A percentile compares a stretch with the other conserved stretches of the same genome.
Evolutionary conservation across 2,329 filamentous ascomycete species (phyloP).

Genomic region (Lasiodiplodia citricola): DNA sequence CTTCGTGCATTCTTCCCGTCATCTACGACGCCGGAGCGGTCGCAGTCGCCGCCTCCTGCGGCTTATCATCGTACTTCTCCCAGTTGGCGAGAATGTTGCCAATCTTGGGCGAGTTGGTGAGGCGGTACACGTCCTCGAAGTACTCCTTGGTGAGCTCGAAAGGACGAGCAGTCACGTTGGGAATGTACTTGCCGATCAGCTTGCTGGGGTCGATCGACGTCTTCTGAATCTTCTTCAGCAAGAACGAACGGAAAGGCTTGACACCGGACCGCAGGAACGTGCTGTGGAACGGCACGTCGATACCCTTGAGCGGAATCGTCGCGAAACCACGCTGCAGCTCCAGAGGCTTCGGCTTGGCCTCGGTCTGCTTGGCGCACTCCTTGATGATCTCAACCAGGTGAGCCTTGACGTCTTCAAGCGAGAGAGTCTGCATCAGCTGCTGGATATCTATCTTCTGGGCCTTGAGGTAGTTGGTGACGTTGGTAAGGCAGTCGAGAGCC

Average conservation of each 20-base stretch:
- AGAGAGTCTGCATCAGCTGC: slow-evolving; percentile 82
- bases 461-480: slow-evolving; percentile 94
- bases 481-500: slow-evolving; percentile 69
- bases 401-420: slow-evolving; percentile 87
- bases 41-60: slow-evolving; percentile 34
- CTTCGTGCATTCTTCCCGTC: neutral
- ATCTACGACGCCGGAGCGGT: slow-evolving; percentile 17
- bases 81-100: slow-evolving; percentile 81
- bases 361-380: slow-evolving; percentile 83
- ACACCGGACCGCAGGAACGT: slow-evolving; percentile 97
- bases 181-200: slow-evolving; percentile 97
- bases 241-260: slow-evolving; percentile 97
- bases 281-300: slow-evolving; percentile 98
- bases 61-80: slow-evolving; percentile 57
- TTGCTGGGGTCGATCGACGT: slow-evolving; percentile 97
- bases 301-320: slow-evolving; percentile 94
- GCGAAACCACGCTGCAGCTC: slow-evolving; percentile 94
- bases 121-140: slow-evolving; percentile 96
- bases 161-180: slow-evolving; percentile 94
- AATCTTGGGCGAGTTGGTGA: slow-evolving; percentile 83
- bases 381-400: slow-evolving; percentile 91
- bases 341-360: slow-evolving; percentile 85
- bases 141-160: slow-evolving; percentile 98
- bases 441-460: slow-evolving; percentile 97
- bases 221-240: slow-evolving; percentile 99